Base-by-base conservation (phyloP, 2,329 filamentous ascomycete species). In the Xylaria sp. region DNA sequence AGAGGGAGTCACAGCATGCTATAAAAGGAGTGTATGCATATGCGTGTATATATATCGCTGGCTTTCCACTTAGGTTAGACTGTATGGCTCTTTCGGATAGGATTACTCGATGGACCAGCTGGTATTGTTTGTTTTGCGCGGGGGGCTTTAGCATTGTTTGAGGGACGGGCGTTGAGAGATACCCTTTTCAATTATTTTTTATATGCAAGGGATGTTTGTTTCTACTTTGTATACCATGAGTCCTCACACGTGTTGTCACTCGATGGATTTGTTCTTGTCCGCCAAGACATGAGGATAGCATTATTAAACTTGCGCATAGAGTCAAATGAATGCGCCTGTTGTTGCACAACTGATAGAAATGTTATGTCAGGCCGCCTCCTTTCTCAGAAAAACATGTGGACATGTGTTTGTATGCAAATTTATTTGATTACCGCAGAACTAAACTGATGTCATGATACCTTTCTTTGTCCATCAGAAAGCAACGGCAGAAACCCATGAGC, bases 401-500 rank as follows among this genome's bases (percentile, higher is more conserved):
- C 33, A 35, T 38, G 57, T 63, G 42, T 61, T 60, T 62, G 53
- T 63, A 40, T 55, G 51, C 40, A 42, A 46, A 50, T 63, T 63
- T 65, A 63, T 65, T 65, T 51, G 52, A 60, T 60, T 49, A 52
- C 35, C 47, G 50, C 56, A 43, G 50, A 60, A 57, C 57, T 65
- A 63, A 56, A 65, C 51, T 57, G 54, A 54, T 60, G 60, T 57
- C 37, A 37, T 63, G 49, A 23, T 40, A 38, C 17, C 28, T 31
- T 49, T 56, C 63, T 63, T 42, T 50, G n/a, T n/a, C n/a, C 47
- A 46, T 60, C 52, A 63, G 53, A 60, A n/a, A 57, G 47, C 60
- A 63, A 46, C 42, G 59, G 56, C 28, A 57, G 43, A 65, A 65
- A 63, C 57, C 52, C 51, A 65, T 60, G 23, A 50, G 60, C 60